phyloP scores from a whole-genome alignment of 169 alveolate species.

The Sarcocystis neurona region DNA sequence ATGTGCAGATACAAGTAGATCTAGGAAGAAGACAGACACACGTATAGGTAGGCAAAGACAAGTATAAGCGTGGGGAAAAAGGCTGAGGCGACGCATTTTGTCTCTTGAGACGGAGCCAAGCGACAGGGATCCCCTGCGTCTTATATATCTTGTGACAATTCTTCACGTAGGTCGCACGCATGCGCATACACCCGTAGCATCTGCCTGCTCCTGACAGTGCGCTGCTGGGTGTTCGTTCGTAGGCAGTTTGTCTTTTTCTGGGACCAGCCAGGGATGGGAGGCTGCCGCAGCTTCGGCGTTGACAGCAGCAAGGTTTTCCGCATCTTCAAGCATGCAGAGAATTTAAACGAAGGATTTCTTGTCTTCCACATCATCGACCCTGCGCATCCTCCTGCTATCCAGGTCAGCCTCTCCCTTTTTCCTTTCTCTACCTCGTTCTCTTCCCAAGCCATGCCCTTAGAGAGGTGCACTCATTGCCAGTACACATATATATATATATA shows the following conservation, averaged over 20 bases:
- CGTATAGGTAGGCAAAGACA: too few species aligned
- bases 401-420: conserved; percentile 14
- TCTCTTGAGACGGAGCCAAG: background rate
- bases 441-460: background rate
- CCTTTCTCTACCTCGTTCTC: background rate
- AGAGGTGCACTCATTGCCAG: background rate
- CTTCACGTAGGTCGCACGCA: background rate
- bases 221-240: background rate
- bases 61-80: background rate
- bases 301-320: conserved; percentile 74
- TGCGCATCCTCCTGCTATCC: conserved; percentile 68
- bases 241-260: conserved; percentile 34
- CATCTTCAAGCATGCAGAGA: conserved; percentile 75
- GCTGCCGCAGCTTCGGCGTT: conserved; percentile 67
- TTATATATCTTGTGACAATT: background rate
- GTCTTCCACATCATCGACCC: conserved; percentile 81
- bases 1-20: too few species aligned
- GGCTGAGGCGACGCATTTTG: background rate
- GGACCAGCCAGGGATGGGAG: conserved; percentile 51
- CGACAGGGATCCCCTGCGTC: background rate
- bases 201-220: background rate
- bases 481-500: too few species aligned
- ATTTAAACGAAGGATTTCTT: conserved; percentile 79
- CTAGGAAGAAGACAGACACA: too few species aligned
- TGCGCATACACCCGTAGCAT: background rate